Evolutionary conservation across 495 filamentous ascomycete genomes (phyloP).

Genomic region (Neurospora sp.): DNA sequence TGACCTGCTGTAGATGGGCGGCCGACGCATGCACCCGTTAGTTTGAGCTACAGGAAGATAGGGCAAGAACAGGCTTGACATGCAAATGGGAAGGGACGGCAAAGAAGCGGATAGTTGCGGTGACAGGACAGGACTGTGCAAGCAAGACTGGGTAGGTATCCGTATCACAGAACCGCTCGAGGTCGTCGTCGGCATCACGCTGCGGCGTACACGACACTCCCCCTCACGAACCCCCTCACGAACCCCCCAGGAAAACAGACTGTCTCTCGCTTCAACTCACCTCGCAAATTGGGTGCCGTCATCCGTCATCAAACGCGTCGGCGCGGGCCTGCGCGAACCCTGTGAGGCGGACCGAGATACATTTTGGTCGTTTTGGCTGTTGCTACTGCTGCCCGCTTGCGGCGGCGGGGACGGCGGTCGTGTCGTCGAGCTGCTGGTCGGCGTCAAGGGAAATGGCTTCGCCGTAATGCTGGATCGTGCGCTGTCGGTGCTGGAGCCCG

Average conservation of each 20-base stretch:
- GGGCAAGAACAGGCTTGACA: conserved; percentile 15
- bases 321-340: conserved; percentile 35
- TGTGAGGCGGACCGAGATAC: conserved; percentile 22
- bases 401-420: conserved; percentile 33
- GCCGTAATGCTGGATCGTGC: conserved; percentile 50
- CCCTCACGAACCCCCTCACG: not conserved
- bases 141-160: not conserved
- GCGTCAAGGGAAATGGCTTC: conserved; percentile 34
- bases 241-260: not conserved
- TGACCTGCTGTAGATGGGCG: conserved; percentile 13
- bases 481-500: conserved; percentile 51
- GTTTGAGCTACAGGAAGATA: conserved; percentile 15
- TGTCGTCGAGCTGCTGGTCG: conserved; percentile 31
- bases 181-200: too few relatives aligned
- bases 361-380: conserved; percentile 17
- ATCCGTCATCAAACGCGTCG: conserved; percentile 47
- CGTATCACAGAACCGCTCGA: not conserved
- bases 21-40: conserved; percentile 19
- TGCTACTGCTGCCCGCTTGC: conserved; percentile 14
- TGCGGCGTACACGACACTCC: too few relatives aligned
- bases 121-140: not conserved
- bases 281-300: conserved; percentile 34
- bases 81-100: not conserved
- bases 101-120: not conserved
- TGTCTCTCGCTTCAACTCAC: conserved; percentile 13